Percentiles rank a stretch among this genome's conserved stretches.
phyloP scores from a whole-genome alignment of 2,329 filamentous ascomycete species.

The Coniosporium tulheliwenetii region DNA sequence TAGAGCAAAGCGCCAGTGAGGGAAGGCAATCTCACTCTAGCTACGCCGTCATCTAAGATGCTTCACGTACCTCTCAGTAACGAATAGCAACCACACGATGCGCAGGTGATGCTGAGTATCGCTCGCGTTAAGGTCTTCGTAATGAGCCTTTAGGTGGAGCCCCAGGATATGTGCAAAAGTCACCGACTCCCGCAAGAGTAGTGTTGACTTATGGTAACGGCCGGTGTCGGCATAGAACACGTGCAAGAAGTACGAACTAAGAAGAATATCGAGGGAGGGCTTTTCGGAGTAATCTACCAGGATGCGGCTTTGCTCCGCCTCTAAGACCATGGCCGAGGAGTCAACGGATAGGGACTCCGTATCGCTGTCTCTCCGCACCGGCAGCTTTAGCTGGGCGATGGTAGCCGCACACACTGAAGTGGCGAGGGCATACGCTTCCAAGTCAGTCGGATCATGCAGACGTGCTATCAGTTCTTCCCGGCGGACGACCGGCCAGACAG shows the following conservation, averaged over 20 bases:
- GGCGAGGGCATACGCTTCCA: conserved; percentile 5
- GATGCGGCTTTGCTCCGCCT: conserved; percentile 4
- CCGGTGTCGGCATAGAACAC: conserved; percentile 5
- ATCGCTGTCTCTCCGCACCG: neutral
- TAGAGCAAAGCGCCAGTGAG: too few relatives aligned
- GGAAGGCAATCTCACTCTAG: too few relatives aligned
- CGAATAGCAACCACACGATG: conserved; percentile 6
- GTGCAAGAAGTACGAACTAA: conserved; percentile 6
- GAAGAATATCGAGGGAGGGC: conserved; percentile 2
- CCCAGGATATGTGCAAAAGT: conserved; percentile 5
- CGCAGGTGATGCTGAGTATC: conserved; percentile 2
- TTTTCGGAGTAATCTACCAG: conserved; percentile 3
- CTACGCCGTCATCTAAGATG: too few relatives aligned
- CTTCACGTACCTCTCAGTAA: conserved; percentile 5
- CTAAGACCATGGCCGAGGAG: conserved; percentile 2
- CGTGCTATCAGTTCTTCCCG: conserved; percentile 1
- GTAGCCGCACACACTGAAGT: conserved; percentile 6
- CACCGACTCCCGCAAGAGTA: conserved; percentile 6
- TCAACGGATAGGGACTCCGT: neutral
- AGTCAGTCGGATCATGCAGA: conserved; percentile 1
- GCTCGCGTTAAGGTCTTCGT: neutral
- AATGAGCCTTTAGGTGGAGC: conserved; percentile 4
- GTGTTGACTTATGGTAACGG: conserved; percentile 4
- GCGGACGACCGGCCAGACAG: conserved; percentile 7
- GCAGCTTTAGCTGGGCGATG: conserved; percentile 5